Conservation (phyloP, 805 yeast genomes). For the Torulaspora delbrueckii region DNA sequence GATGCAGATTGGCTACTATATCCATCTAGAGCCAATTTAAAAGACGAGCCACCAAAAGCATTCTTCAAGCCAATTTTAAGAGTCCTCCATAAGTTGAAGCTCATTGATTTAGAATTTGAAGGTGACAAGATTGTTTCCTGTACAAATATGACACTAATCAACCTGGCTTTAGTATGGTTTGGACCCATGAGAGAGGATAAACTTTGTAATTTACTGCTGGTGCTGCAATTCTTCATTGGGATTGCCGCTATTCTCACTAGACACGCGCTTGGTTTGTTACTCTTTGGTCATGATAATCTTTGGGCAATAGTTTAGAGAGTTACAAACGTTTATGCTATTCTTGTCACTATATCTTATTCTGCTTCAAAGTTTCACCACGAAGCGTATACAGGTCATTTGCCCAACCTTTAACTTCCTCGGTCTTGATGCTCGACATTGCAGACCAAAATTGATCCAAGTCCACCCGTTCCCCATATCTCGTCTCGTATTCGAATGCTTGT, state of each 20-base stretch:
- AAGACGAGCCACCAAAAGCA: constrained; percentile 34
- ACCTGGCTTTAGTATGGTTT: constrained; percentile 72
- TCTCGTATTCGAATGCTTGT: constrained; percentile 81
- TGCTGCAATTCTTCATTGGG: constrained; percentile 63
- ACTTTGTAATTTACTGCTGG: constrained; percentile 57
- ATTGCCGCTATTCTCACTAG: constrained; percentile 61
- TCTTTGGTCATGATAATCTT: constrained; percentile 86
- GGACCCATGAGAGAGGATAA: constrained; percentile 88
- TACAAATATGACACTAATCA: constrained; percentile 84
- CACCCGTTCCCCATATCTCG: constrained; percentile 47
- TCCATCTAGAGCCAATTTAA: constrained; percentile 56
- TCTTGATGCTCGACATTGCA: constrained; percentile 58
- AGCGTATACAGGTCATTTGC: constrained; percentile 53
- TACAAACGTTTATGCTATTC: constrained; percentile 1
- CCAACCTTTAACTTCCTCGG: constrained; percentile 65
- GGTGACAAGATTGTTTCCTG: constrained; percentile 39
- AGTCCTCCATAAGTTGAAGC: constrained; percentile 43
- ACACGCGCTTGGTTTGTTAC: constrained; percentile 77
- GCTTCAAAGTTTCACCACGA: constrained; percentile 33
- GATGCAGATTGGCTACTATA: constrained; percentile 63
- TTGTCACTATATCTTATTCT: background rate
- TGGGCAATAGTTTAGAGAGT: constrained; percentile 31
- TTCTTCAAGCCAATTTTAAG: constrained; percentile 37
- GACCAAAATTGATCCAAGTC: constrained; percentile 65
- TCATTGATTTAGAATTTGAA: constrained; percentile 45